Conservation (phyloP, 2,329 filamentous ascomycete species). For the Knoxdaviesia proteae region DNA sequence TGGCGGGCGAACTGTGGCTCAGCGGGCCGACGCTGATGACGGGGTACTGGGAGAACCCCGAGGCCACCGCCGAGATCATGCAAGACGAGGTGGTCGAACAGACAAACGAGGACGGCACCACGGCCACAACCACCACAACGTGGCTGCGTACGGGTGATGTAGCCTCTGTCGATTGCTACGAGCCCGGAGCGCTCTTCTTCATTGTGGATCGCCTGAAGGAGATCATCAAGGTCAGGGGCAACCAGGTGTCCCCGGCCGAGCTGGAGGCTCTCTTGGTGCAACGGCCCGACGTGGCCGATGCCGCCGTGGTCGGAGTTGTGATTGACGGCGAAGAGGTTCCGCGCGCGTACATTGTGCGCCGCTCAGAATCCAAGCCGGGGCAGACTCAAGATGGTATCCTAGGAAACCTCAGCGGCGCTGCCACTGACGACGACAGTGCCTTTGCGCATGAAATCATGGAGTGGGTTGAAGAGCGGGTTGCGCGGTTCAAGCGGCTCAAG, state of each 20-base stretch:
- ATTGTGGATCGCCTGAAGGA: conserved; percentile 57
- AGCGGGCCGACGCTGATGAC: conserved; percentile 52
- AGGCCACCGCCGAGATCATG: conserved; percentile 41
- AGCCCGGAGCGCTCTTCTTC: conserved; percentile 26
- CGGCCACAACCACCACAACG: conserved; percentile 9
- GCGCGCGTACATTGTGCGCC: conserved; percentile 36
- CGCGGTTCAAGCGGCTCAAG: conserved; percentile 42
- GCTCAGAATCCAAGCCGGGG: conserved; percentile 35
- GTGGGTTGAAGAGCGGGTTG: conserved; percentile 44
- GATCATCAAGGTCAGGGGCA: conserved; percentile 39
- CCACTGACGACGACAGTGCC: conserved; percentile 25
- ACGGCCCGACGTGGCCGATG: conserved; percentile 31
- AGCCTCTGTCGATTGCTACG: conserved; percentile 37
- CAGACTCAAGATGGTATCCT: conserved; percentile 23
- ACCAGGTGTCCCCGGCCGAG: conserved; percentile 37
- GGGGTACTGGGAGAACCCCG: conserved; percentile 54
- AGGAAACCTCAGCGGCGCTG: conserved; percentile 31
- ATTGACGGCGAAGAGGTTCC: conserved; percentile 35
- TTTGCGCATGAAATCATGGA: conserved; percentile 34
- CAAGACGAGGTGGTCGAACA: conserved; percentile 13
- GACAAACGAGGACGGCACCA: conserved; percentile 16
- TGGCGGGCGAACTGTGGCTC: conserved; percentile 54
- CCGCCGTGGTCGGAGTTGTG: conserved; percentile 41
- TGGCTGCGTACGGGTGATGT: conserved; percentile 65
- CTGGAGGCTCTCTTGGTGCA: conserved; percentile 17